These are phyloP conservation scores for Lophiotrema nucula DNA, from an alignment of 495 filamentous ascomycete species.

Conservation along the genomic window DNA sequence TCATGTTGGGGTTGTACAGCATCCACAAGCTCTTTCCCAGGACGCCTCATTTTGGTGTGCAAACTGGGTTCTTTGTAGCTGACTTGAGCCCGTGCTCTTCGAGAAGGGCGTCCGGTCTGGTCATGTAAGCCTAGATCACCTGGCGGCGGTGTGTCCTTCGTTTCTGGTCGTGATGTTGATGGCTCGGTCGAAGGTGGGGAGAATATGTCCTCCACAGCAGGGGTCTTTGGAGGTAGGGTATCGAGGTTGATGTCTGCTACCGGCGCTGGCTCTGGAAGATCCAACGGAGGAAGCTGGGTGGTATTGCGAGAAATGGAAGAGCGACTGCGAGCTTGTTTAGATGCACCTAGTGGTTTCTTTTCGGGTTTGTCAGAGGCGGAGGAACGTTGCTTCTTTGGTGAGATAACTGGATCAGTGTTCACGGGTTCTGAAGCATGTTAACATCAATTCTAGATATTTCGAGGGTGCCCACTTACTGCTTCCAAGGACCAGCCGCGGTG, in stretches of 20 bases:
- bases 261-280: conserved; percentile 7
- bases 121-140: conserved; percentile 31
- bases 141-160: conserved; percentile 42
- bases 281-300: no score
- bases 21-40: conserved; percentile 41
- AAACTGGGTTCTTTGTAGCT: conserved; percentile 47
- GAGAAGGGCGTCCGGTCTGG: conserved; percentile 32
- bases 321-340: conserved; percentile 9
- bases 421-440: conserved; percentile 36
- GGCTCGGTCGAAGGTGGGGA: conserved; percentile 41
- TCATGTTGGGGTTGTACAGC: conserved; percentile 35
- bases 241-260: conserved; percentile 32
- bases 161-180: conserved; percentile 30
- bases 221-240: conserved; percentile 39
- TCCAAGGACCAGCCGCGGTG: conserved; percentile 36
- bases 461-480: conserved; percentile 29
- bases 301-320: conserved; percentile 21
- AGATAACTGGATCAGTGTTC: conserved; percentile 39
- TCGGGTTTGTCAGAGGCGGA: conserved; percentile 25
- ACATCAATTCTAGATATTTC: not conserved
- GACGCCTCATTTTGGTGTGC: conserved; percentile 43
- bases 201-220: conserved; percentile 36
- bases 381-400: conserved; percentile 38
- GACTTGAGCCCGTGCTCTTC: conserved; percentile 40
- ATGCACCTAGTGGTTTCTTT: conserved; percentile 23